phyloP scores from a whole-genome alignment of 2,329 filamentous ascomycete genomes.

The Pestalotiopsis sp. region DNA sequence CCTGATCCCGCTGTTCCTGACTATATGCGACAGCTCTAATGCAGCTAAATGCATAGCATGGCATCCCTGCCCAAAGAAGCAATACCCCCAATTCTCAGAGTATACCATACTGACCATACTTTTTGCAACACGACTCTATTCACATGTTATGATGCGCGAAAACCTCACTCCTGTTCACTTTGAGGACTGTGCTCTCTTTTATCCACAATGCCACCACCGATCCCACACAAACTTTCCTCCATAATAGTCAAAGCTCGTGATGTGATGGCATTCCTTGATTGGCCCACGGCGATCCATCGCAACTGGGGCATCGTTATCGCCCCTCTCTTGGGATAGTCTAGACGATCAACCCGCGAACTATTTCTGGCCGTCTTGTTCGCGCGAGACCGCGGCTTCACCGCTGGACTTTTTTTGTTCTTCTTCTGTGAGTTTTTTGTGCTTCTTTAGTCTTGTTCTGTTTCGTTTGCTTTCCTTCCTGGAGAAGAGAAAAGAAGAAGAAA shows the following conservation, averaged over 20 bases:
- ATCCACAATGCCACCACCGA: neutral
- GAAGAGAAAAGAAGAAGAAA: neutral
- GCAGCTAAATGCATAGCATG: neutral
- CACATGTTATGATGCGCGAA: neutral
- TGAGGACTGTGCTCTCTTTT: neutral
- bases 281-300: neutral
- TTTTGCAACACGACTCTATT: neutral
- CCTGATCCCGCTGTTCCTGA: neutral
- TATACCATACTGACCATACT: neutral
- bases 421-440: neutral
- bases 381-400: neutral
- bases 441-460: neutral
- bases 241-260: neutral
- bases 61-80: neutral
- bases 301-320: constrained; percentile 1
- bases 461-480: neutral
- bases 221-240: neutral
- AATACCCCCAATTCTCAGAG: neutral
- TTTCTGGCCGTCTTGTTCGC: neutral
- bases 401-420: neutral
- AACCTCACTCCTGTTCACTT: neutral
- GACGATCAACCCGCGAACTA: neutral
- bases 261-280: neutral
- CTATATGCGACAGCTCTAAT: neutral
- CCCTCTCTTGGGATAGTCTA: constrained; percentile 1